Evolutionary conservation across 306 rosid species (phyloP).

Genomic region (Astragalus membranaceus): DNA sequence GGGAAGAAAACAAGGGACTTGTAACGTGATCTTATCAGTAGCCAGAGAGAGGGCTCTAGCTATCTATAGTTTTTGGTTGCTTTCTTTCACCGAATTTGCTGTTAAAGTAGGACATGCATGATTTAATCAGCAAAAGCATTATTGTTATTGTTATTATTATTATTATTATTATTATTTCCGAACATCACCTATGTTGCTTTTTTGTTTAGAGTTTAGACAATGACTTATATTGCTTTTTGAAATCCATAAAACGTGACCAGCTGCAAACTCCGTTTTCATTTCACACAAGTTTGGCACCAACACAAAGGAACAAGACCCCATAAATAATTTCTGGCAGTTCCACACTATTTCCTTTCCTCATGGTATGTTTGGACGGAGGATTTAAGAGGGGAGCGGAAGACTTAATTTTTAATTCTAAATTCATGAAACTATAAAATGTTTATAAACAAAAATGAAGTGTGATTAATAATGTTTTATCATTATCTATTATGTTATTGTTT

Average conservation of each 20-base stretch:
- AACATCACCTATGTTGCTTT: slow-evolving; percentile 18
- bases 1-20: slow-evolving; percentile 9
- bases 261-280: slow-evolving; percentile 16
- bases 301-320: slow-evolving; percentile 13
- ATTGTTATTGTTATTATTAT: slow-evolving; percentile 10
- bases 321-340: slow-evolving; percentile 19
- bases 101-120: slow-evolving; percentile 30
- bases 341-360: too few relatives aligned
- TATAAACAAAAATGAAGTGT: too few relatives aligned
- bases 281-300: slow-evolving; percentile 33
- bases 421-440: too few relatives aligned
- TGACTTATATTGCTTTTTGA: slow-evolving; percentile 19
- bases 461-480: too few relatives aligned
- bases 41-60: neutral
- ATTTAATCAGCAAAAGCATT: neutral
- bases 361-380: too few relatives aligned
- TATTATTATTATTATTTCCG: slow-evolving; percentile 1
- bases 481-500: too few relatives aligned
- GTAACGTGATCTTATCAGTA: slow-evolving; percentile 31
- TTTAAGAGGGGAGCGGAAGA: too few relatives aligned
- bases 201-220: too few relatives aligned
- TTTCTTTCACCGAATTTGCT: slow-evolving; percentile 35
- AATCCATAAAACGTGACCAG: slow-evolving; percentile 22
- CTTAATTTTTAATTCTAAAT: too few relatives aligned
- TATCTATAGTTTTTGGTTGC: slow-evolving; percentile 26